These are phyloP conservation scores for Dissophora ornata DNA, from an alignment of 192 early-diverging fungal genomes.

Conservation along the genomic window DNA sequence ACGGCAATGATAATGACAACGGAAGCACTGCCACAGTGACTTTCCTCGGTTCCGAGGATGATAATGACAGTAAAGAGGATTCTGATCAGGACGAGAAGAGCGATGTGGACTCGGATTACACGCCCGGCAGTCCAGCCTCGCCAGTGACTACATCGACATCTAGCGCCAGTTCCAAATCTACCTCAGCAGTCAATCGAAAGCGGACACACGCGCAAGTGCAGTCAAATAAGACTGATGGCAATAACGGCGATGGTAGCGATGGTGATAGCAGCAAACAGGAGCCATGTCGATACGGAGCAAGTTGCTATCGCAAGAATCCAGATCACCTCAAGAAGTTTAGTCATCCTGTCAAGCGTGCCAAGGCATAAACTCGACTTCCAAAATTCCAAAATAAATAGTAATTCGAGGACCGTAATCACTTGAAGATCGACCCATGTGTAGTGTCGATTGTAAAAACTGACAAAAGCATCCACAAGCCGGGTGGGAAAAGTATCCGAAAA, in stretches of 20 bases:
- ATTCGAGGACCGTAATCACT: no score
- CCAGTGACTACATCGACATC: no score
- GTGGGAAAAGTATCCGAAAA: conserved; percentile 55
- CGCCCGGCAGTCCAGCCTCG: no score
- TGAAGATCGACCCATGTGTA: no score
- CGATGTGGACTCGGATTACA: no score
- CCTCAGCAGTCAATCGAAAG: conserved; percentile 19
- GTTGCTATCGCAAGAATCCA: conserved; percentile 43
- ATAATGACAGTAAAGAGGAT: no score
- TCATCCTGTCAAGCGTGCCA: conserved; percentile 31
- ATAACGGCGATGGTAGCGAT: conserved; percentile 1
- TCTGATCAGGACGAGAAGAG: no score
- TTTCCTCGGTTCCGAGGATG: no score
- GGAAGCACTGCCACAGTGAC: background rate
- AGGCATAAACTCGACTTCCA: background rate
- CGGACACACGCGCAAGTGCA: background rate
- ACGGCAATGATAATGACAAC: conserved; percentile 1
- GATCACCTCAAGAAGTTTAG: conserved; percentile 44
- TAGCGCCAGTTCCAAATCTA: no score
- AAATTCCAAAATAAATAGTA: no score
- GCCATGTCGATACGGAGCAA: conserved; percentile 35
- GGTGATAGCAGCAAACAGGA: background rate
- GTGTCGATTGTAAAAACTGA: no score
- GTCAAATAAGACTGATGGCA: background rate
- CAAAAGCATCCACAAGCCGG: background rate